A percentile compares a stretch with the other conserved stretches of the same genome.
These are phyloP conservation scores for Venustampulla echinocandica DNA, from an alignment of 495 filamentous ascomycete species.

Conservation along the genomic window DNA sequence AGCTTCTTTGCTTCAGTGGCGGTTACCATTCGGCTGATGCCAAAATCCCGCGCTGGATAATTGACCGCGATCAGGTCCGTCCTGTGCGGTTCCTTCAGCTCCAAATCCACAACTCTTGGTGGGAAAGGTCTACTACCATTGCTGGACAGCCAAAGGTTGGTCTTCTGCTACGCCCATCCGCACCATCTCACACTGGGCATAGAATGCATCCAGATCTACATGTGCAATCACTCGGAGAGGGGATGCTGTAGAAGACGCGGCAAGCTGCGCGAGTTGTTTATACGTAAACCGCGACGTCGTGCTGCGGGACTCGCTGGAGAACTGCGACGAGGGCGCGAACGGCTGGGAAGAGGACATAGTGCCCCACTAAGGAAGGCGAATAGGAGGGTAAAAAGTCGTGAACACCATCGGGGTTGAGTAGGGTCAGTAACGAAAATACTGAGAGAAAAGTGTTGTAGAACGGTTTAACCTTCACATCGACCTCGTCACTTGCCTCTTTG, in stretches of 20 bases:
- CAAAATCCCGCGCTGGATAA: conserved; percentile 77
- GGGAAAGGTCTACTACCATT: conserved; percentile 56
- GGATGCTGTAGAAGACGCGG: conserved; percentile 56
- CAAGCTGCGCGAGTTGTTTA: conserved; percentile 68
- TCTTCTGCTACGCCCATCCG: conserved; percentile 65
- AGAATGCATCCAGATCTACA: conserved; percentile 95
- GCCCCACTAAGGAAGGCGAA: too few relatives aligned
- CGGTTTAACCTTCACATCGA: too few relatives aligned
- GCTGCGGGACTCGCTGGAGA: not conserved
- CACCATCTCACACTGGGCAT: conserved; percentile 93
- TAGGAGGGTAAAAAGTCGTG: too few relatives aligned
- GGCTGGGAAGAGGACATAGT: conserved; percentile 22
- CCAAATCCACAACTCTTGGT: conserved; percentile 20
- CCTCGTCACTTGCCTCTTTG: too few relatives aligned
- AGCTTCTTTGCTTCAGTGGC: conserved; percentile 77
- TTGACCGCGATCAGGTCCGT: conserved; percentile 89
- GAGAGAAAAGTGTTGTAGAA: too few relatives aligned
- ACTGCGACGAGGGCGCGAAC: conserved; percentile 18
- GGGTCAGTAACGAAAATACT: too few relatives aligned
- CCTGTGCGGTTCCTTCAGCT: conserved; percentile 30
- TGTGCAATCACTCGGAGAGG: conserved; percentile 85
- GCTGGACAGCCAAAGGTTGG: conserved; percentile 84
- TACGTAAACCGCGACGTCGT: conserved; percentile 72
- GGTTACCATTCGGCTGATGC: conserved; percentile 66
- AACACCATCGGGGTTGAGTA: too few relatives aligned